Conservation (phyloP, 2,329 filamentous ascomycete species). For the Magnaporthiopsis incrustans region DNA sequence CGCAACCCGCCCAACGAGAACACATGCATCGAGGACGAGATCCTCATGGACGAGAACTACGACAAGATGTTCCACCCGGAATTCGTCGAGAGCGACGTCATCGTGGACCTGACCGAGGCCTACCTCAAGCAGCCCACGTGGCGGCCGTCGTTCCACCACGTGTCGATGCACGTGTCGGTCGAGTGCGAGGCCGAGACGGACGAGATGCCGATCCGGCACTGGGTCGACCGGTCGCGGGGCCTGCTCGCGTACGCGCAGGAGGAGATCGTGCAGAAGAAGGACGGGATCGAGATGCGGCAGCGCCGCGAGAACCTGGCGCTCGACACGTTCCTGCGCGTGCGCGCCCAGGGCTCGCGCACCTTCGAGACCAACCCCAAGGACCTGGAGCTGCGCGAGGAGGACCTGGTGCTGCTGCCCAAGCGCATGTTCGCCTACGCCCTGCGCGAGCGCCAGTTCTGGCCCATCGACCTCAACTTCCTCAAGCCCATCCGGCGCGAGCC, state of each 20-base stretch:
- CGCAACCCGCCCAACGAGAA: conserved; percentile 22
- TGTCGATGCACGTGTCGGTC: neutral
- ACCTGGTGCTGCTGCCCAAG: conserved; percentile 12
- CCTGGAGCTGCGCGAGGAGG: conserved; percentile 6
- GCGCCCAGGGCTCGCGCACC: neutral
- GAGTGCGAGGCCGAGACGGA: neutral
- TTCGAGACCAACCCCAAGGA: neutral
- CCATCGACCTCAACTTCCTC: conserved; percentile 3
- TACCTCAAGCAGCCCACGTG: conserved; percentile 7
- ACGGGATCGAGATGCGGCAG: neutral
- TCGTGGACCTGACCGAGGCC: conserved; percentile 18
- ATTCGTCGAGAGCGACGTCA: conserved; percentile 17
- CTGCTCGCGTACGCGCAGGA: neutral
- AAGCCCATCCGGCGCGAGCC: conserved; percentile 10
- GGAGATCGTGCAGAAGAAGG: neutral
- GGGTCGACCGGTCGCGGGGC: neutral
- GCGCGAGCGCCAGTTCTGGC: conserved; percentile 18
- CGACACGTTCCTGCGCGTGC: neutral
- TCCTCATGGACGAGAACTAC: neutral
- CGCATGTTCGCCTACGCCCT: conserved; percentile 18
- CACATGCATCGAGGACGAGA: conserved; percentile 2
- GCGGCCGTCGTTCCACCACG: neutral
- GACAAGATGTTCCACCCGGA: conserved; percentile 1
- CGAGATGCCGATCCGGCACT: neutral
- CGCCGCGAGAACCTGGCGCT: neutral